phyloP scores from a whole-genome alignment of 495 filamentous ascomycete species.

The Aspergillus kassunensis region DNA sequence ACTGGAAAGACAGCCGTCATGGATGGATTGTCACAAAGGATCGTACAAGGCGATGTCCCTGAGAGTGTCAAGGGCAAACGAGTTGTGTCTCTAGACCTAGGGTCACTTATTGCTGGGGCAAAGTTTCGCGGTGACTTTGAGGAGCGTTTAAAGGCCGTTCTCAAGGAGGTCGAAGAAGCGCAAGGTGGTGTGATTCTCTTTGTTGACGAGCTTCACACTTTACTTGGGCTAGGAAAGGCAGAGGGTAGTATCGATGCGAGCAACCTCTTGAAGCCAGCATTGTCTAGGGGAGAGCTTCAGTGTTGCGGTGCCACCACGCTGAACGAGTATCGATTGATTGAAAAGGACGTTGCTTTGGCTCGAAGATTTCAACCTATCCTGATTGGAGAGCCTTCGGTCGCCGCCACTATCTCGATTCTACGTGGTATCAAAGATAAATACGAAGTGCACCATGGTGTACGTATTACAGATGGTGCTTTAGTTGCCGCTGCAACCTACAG shows the following conservation, averaged over 20 bases:
- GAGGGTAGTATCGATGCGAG: slow-evolving; percentile 96
- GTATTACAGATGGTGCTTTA: slow-evolving; percentile 88
- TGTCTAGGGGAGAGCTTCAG: slow-evolving; percentile 88
- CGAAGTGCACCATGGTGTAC: slow-evolving; percentile 88
- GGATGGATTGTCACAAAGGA: slow-evolving; percentile 87
- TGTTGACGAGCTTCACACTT: slow-evolving; percentile 89
- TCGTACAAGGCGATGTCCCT: slow-evolving; percentile 88
- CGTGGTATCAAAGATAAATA: slow-evolving; percentile 96
- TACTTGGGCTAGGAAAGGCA: slow-evolving; percentile 89
- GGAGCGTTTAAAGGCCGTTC: slow-evolving; percentile 82
- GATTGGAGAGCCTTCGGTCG: slow-evolving; percentile 82
- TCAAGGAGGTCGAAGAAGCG: slow-evolving; percentile 87
- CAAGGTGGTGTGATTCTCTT: slow-evolving; percentile 89
- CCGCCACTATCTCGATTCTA: slow-evolving; percentile 92
- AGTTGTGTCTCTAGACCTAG: slow-evolving; percentile 82
- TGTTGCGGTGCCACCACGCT: slow-evolving; percentile 94
- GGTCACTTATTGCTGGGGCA: slow-evolving; percentile 88
- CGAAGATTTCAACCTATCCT: slow-evolving; percentile 90
- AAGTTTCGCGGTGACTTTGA: slow-evolving; percentile 97
- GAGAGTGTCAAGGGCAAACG: slow-evolving; percentile 95
- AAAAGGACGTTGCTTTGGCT: slow-evolving; percentile 93
- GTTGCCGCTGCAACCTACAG: slow-evolving; percentile 89
- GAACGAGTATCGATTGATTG: slow-evolving; percentile 85
- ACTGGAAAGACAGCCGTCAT: slow-evolving; percentile 95
- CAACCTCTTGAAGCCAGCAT: slow-evolving; percentile 90